Percentiles rank a stretch among this genome's conserved stretches.
Conservation (phyloP, 306 rosid genomes). For the Vicia sativa region DNA sequence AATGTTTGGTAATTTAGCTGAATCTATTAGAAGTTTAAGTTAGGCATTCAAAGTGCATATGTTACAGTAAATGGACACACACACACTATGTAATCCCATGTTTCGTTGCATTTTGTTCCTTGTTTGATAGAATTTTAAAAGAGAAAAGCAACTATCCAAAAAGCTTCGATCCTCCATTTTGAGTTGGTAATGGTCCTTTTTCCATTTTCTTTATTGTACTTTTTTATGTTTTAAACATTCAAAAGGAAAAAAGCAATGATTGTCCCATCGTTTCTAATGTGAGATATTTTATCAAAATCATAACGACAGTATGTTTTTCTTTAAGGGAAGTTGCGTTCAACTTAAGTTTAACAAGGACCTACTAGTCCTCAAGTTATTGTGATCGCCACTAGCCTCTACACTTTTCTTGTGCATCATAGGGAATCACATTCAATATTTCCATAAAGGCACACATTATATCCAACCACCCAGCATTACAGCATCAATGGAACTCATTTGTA, state of each 20-base stretch:
- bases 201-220: constrained; percentile 9
- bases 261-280: neutral
- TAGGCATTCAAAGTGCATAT: constrained; percentile 19
- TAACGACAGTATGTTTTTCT: neutral
- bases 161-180: constrained; percentile 16
- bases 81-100: constrained; percentile 1
- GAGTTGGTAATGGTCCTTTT: neutral
- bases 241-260: constrained; percentile 30
- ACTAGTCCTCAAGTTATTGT: constrained; percentile 26
- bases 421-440: constrained; percentile 36
- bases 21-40: constrained; percentile 10
- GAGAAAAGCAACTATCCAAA: constrained; percentile 14
- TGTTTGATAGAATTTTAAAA: constrained; percentile 25
- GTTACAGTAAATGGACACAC: constrained; percentile 1
- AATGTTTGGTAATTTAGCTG: constrained; percentile 30
- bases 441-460: constrained; percentile 32
- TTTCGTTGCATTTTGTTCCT: constrained; percentile 9
- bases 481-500: constrained; percentile 44
- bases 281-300: constrained; percentile 21
- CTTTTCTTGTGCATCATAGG: constrained; percentile 27
- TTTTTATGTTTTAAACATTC: constrained; percentile 3
- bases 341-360: constrained; percentile 39
- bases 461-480: constrained; percentile 25
- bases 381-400: constrained; percentile 4
- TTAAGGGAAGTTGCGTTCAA: constrained; percentile 24